Evolutionary conservation across 2,329 filamentous ascomycete genomes (phyloP), one percentile per base, ranked within the genome.

Genomic region (Emericellopsis atlantica): DNA sequence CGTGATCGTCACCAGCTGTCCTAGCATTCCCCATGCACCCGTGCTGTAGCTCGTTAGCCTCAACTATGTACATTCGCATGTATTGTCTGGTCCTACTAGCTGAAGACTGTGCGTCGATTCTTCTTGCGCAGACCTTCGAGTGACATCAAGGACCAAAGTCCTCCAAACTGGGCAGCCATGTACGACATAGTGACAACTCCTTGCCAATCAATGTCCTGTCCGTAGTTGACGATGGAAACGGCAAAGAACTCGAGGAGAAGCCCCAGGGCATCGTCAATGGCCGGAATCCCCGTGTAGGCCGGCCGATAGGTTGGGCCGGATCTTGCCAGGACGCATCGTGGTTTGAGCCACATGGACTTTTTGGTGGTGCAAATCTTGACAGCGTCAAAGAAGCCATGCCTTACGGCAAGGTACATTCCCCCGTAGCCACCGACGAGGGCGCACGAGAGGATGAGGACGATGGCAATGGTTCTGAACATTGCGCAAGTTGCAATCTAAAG

Each of bases 221-320:
- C 29, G 12, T 21, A 16, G 21, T 37, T 23, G n/a, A 39, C 21
- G 14, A 23, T 16, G 40, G 12, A 26, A 16, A 22, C 16, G 11
- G 42, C 24, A 24, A 44, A 44, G 37, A 44, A 44, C 40, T 44
- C 43, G 9, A 44, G 23, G 5, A 44, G 37, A 10, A 44, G n/a
- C 23, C 21, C 34, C 21, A 44, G 14, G 5, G 22, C 12, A 6
- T 26, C 31, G 26, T 44, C 43, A 6, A 44, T 11, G 5, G 8
- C 10, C n/a, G 22, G 22, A 21, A 42, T 22, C 2, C 39, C 39
- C 4, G 39, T 40, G 39, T 35, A 36, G 7, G 4, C 5, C 8
- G 11, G 15, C 6, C 39, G 14, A 7, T 26, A 18, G 32, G 9
- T 18, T 11, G 16, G 14, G 11, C 24, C 22, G 6, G 32, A 11